Conservation (phyloP, 805 yeast species). For the Nakazawaea ambrosiae region DNA sequence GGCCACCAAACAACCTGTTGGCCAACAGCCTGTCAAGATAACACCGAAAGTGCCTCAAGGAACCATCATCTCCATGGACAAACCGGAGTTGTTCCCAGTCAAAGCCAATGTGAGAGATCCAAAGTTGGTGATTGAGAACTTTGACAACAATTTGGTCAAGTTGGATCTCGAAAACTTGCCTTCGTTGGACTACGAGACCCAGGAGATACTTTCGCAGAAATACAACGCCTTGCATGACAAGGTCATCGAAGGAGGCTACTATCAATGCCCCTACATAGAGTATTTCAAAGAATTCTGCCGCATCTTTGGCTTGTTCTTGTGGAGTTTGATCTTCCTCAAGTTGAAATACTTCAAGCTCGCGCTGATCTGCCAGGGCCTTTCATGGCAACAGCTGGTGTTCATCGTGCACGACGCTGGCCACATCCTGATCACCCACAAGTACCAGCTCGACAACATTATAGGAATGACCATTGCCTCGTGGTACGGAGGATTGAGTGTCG, state of each 20-base stretch:
- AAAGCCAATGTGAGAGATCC: conserved; percentile 43
- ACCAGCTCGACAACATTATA: conserved; percentile 64
- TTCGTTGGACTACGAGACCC: conserved; percentile 60
- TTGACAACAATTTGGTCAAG: conserved; percentile 48
- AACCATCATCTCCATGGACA: conserved; percentile 30
- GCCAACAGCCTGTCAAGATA: conserved; percentile 35
- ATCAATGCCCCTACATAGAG: conserved; percentile 66
- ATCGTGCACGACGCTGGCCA: conserved; percentile 92
- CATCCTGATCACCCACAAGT: conserved; percentile 73
- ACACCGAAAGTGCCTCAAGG: conserved; percentile 48
- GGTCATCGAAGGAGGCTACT: conserved; percentile 52
- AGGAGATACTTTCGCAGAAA: conserved; percentile 43
- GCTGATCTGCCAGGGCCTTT: conserved; percentile 62
- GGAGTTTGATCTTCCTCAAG: conserved; percentile 43
- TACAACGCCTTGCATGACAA: conserved; percentile 55
- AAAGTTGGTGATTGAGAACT: conserved; percentile 42
- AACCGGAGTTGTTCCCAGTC: conserved; percentile 29
- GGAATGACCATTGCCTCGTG: conserved; percentile 72
- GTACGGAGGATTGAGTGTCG: conserved; percentile 82
- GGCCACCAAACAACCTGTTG: conserved; percentile 21
- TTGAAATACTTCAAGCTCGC: conserved; percentile 39
- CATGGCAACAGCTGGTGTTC: conserved; percentile 88
- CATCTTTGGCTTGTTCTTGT: conserved; percentile 44
- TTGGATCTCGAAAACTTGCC: conserved; percentile 57
- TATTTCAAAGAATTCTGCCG: conserved; percentile 66